Conservation (phyloP, 495 filamentous ascomycete species). For the Extremus antarcticus region DNA sequence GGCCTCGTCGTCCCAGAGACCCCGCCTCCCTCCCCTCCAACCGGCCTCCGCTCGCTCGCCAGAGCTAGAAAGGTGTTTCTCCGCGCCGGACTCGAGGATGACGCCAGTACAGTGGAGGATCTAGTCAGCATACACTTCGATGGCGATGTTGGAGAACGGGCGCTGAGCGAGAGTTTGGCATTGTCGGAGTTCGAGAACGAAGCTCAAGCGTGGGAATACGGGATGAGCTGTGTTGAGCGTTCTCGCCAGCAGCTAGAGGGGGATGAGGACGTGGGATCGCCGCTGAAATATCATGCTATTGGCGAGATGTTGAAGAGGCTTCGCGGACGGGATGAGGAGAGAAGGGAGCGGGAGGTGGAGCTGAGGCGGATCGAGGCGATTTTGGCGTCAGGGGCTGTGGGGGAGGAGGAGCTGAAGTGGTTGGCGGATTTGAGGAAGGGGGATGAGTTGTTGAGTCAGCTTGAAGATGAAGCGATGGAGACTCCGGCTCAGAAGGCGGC, state of each 20-base stretch:
- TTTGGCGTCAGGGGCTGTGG: background rate
- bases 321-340: background rate
- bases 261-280: too few species aligned
- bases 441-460: background rate
- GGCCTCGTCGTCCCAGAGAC: background rate
- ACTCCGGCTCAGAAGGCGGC: background rate
- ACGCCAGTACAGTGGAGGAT: background rate
- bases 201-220: too few species aligned
- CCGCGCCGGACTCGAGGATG: background rate
- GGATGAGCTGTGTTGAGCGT: too few species aligned
- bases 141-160: background rate
- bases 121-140: background rate
- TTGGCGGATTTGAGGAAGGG: background rate
- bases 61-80: background rate
- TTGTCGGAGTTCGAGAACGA: background rate
- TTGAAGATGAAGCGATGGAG: background rate
- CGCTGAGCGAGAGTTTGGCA: background rate
- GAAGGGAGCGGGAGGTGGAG: background rate
- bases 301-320: background rate
- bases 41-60: background rate
- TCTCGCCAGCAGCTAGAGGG: too few species aligned
- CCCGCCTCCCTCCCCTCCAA: too few species aligned
- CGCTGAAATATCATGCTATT: too few species aligned
- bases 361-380: background rate
- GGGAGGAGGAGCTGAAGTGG: background rate